A percentile compares a stretch with the other conserved stretches of the same genome.
Conservation (phyloP, 371 early-diverging fungal species). For the Syncephalastrum monosporum region DNA sequence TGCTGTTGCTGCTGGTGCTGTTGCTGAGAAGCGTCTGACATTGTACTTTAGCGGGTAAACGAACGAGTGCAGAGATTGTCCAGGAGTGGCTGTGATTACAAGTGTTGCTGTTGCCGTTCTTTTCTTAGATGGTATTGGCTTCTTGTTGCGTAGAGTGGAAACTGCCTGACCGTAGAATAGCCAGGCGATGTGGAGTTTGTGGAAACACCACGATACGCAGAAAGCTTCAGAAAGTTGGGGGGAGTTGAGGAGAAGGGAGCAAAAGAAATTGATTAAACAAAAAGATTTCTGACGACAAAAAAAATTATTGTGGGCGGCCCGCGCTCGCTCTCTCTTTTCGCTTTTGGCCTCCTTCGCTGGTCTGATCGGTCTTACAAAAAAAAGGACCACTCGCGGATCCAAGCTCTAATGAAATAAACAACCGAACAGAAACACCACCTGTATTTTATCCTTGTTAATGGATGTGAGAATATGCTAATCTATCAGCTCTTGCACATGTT, state of each 20-base stretch:
- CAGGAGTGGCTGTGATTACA: background rate
- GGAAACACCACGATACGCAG: constrained; percentile 17
- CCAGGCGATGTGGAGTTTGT: constrained; percentile 25
- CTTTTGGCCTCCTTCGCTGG: too few species aligned
- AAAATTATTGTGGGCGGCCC: too few species aligned
- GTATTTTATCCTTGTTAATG: too few species aligned
- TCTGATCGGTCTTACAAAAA: constrained; percentile 1
- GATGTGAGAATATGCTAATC: too few species aligned
- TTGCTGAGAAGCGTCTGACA: background rate
- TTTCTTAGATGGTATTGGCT: background rate
- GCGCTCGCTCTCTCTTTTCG: too few species aligned
- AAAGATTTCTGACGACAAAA: too few species aligned
- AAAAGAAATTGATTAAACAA: background rate
- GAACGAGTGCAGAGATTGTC: background rate
- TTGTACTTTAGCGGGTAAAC: background rate
- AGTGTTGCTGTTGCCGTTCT: constrained; percentile 6
- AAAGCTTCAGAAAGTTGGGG: constrained; percentile 7
- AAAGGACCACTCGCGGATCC: constrained; percentile 3
- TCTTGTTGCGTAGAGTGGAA: background rate
- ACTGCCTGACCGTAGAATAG: constrained; percentile 19
- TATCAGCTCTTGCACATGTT: too few species aligned
- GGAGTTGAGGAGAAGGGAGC: constrained; percentile 2
- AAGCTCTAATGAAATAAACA: too few species aligned
- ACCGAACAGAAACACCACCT: too few species aligned
- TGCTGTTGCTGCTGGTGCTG: constrained; percentile 5